These are phyloP conservation scores for Candida caryicola DNA, from an alignment of 805 yeast species.

Conservation along the genomic window DNA sequence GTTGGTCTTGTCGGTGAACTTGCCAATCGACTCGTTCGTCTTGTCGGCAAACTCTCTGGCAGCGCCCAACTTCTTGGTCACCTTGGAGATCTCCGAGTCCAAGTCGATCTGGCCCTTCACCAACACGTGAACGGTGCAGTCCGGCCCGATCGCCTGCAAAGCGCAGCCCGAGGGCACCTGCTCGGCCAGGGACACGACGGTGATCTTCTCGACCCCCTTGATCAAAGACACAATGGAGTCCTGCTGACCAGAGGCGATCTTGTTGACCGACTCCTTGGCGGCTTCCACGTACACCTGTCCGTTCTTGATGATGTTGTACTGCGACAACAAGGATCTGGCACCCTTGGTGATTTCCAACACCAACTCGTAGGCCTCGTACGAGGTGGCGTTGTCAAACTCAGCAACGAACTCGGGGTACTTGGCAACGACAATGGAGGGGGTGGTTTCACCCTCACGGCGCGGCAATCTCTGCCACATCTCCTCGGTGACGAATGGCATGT, in stretches of 20 bases:
- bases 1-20: conserved; percentile 84
- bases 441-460: conserved; percentile 67
- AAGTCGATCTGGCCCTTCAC: conserved; percentile 94
- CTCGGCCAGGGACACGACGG: conserved; percentile 52
- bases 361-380: conserved; percentile 76
- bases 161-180: conserved; percentile 90
- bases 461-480: conserved; percentile 99
- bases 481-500: conserved; percentile 96
- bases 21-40: conserved; percentile 72
- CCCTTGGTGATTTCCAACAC: conserved; percentile 83
- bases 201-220: conserved; percentile 79
- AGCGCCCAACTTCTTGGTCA: conserved; percentile 69
- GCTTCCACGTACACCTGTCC: conserved; percentile 84
- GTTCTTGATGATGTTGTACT: conserved; percentile 82
- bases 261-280: conserved; percentile 42
- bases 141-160: conserved; percentile 74
- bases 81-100: conserved; percentile 86
- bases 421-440: conserved; percentile 75
- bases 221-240: conserved; percentile 88
- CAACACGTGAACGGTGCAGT: conserved; percentile 80
- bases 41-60: conserved; percentile 56
- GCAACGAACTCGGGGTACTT: conserved; percentile 65
- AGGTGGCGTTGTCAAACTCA: conserved; percentile 59
- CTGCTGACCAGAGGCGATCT: conserved; percentile 65
- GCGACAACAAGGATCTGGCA: conserved; percentile 88